These are phyloP conservation scores for Aspergillus fischeri DNA, from an alignment of 2,329 filamentous ascomycete genomes.

Conservation along the genomic window DNA sequence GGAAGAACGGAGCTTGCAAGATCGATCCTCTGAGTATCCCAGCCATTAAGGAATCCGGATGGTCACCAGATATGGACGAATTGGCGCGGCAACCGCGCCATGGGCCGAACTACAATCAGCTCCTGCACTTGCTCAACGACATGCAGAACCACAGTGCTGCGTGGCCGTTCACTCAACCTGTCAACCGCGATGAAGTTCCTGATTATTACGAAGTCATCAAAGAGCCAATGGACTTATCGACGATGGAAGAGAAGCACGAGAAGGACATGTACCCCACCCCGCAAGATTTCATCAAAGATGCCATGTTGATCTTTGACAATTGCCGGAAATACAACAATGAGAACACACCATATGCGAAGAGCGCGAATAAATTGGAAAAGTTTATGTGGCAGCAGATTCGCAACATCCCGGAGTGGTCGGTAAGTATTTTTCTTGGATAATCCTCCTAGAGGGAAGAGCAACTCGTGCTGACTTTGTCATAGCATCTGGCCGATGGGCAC, in stretches of 20 bases:
- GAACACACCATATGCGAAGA: slow-evolving; percentile 90
- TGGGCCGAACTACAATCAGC: slow-evolving; percentile 91
- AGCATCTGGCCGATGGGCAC: slow-evolving; percentile 41
- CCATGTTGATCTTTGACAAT: slow-evolving; percentile 86
- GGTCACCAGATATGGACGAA: slow-evolving; percentile 97
- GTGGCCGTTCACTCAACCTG: slow-evolving; percentile 92
- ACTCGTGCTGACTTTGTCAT: slow-evolving; percentile 4
- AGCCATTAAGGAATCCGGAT: slow-evolving; percentile 86
- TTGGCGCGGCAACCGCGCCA: slow-evolving; percentile 90
- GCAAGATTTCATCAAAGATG: slow-evolving; percentile 88
- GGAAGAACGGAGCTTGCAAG: slow-evolving; percentile 67
- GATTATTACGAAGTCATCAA: slow-evolving; percentile 99
- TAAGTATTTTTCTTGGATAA: slow-evolving; percentile 28
- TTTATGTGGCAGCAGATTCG: slow-evolving; percentile 94
- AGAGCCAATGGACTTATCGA: slow-evolving; percentile 92
- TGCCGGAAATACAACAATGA: slow-evolving; percentile 96
- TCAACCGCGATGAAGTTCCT: slow-evolving; percentile 93
- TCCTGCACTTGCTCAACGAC: slow-evolving; percentile 88
- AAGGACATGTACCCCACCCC: slow-evolving; percentile 87
- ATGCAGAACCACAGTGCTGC: slow-evolving; percentile 89
- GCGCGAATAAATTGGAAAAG: slow-evolving; percentile 86
- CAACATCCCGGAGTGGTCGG: slow-evolving; percentile 88
- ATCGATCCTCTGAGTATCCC: slow-evolving; percentile 85
- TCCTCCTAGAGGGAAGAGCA: background rate
- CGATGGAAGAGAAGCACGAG: slow-evolving; percentile 94